phyloP scores from a whole-genome alignment of 768 basidiomycete genomes.

The Podaxis rugospora region DNA sequence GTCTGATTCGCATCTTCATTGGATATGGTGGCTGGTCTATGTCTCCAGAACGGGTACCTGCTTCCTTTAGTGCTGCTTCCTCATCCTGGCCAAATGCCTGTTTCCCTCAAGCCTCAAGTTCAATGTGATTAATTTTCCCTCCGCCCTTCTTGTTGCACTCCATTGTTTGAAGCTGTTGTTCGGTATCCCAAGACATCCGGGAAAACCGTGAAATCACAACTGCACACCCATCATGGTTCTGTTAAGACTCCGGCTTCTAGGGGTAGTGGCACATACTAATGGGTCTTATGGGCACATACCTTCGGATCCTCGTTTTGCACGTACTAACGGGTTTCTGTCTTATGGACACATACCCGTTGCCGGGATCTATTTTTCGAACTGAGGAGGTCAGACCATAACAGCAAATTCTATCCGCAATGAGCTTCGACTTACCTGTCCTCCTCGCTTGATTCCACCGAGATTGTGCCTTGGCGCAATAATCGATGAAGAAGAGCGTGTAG shows the following conservation, averaged over 20 bases:
- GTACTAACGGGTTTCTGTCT: not conserved
- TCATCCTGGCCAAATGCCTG: not conserved
- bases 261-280: not conserved
- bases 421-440: not conserved
- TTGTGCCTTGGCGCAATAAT: not conserved
- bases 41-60: not conserved
- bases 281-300: not conserved
- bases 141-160: not conserved
- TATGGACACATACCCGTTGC: not conserved
- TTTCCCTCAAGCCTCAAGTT: not conserved
- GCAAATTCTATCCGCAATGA: conserved; percentile 4
- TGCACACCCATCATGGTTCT: not conserved
- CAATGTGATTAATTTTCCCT: not conserved
- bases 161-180: not conserved
- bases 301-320: not conserved
- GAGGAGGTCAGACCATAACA: not conserved
- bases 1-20: not conserved
- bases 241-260: not conserved
- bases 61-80: not conserved
- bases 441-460: conserved; percentile 1
- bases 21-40: not conserved
- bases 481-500: not conserved
- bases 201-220: not conserved
- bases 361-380: not conserved
- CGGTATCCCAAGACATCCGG: not conserved